phyloP scores from a whole-genome alignment of 1,139 yeast species.

The Pneumocystis carinii region DNA sequence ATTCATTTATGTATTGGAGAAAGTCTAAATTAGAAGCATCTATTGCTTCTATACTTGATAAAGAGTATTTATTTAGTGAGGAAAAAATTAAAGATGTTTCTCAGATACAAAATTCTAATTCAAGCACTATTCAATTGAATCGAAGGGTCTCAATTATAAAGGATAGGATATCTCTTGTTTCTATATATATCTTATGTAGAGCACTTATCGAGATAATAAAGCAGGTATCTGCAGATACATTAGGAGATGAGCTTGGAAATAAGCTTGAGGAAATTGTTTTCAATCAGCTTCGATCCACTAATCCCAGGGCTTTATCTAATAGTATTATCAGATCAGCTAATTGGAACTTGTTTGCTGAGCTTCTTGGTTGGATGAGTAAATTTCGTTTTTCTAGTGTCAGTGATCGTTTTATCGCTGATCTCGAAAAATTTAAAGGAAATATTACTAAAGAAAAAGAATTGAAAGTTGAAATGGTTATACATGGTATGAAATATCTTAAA shows the following conservation, averaged over 20 bases:
- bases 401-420: conserved; percentile 82
- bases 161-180: conserved; percentile 71
- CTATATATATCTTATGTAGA: conserved; percentile 80
- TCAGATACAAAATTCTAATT: background rate
- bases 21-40: conserved; percentile 81
- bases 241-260: conserved; percentile 68
- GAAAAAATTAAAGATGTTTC: conserved; percentile 19
- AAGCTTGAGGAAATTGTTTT: conserved; percentile 87
- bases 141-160: conserved; percentile 43
- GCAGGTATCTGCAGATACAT: conserved; percentile 58
- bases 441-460: conserved; percentile 51
- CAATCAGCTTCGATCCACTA: conserved; percentile 76
- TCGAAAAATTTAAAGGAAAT: conserved; percentile 43
- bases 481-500: conserved; percentile 78
- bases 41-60: conserved; percentile 42
- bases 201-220: conserved; percentile 85
- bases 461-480: conserved; percentile 55
- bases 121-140: background rate
- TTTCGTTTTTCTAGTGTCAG: conserved; percentile 73
- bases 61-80: conserved; percentile 31
- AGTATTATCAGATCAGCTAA: conserved; percentile 74
- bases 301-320: conserved; percentile 50
- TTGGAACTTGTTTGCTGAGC: conserved; percentile 83
- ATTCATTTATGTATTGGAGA: conserved; percentile 97
- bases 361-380: conserved; percentile 81